These are phyloP conservation scores for Chrysosporium queenslandicum DNA, from an alignment of 2,329 filamentous ascomycete genomes.

Conservation along the genomic window DNA sequence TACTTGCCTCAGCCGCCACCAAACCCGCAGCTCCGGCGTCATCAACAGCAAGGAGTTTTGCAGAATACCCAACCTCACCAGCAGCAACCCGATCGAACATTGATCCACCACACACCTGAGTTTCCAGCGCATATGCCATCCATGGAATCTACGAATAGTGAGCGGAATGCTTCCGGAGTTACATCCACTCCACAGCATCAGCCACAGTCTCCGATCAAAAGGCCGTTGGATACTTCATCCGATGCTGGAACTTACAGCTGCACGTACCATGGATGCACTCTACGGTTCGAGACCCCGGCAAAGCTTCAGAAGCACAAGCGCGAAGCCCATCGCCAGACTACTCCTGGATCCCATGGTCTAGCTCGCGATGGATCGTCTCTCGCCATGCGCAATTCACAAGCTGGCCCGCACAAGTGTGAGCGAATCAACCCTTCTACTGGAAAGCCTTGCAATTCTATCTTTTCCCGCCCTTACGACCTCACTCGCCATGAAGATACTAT, in stretches of 20 bases:
- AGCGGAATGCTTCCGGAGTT: conserved; percentile 26
- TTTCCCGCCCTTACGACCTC: conserved; percentile 91
- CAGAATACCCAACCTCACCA: conserved; percentile 19
- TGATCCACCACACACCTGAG: conserved; percentile 42
- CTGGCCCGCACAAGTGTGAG: conserved; percentile 85
- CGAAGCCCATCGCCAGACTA: conserved; percentile 76
- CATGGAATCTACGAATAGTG: conserved; percentile 53
- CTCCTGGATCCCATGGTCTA: conserved; percentile 39
- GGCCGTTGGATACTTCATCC: conserved; percentile 56
- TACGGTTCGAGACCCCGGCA: conserved; percentile 77
- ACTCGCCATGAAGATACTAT: conserved; percentile 96
- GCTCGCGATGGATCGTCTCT: conserved; percentile 35
- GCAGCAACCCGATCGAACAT: conserved; percentile 24
- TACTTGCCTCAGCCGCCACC: conserved; percentile 15
- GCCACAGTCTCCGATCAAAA: conserved; percentile 33
- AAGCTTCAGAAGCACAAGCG: conserved; percentile 92
- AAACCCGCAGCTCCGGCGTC: conserved; percentile 11
- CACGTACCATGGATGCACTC: conserved; percentile 81
- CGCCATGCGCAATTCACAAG: conserved; percentile 67
- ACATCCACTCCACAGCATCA: conserved; percentile 15
- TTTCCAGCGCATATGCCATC: conserved; percentile 51
- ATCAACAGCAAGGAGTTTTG: conserved; percentile 16
- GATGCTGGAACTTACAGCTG: conserved; percentile 90
- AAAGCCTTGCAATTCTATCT: conserved; percentile 88
- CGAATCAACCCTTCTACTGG: conserved; percentile 89